Base-by-base conservation (phyloP, 2,329 filamentous ascomycete species). In the Colletotrichum sidae region DNA sequence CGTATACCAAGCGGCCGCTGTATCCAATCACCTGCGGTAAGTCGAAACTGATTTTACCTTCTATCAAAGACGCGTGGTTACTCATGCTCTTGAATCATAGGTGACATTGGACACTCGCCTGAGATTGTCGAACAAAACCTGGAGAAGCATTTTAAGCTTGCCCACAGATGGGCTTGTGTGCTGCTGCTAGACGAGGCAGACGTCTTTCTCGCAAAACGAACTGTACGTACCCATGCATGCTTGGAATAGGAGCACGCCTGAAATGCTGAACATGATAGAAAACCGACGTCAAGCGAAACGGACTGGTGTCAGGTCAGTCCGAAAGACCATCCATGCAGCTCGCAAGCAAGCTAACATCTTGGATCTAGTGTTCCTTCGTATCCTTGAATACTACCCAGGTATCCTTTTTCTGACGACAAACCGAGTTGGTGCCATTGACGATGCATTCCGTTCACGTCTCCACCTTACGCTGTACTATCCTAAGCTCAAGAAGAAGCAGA, bases 321-420 rank as follows among this genome's bases (percentile, higher is more conserved):
- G 11, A 25, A 7, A 38, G 11, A 8, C 12, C 13, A 15, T 8
- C 12, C 3, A 10, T 12, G 15, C 17, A n/a, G 17, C 9, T 8
- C 10, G 25, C 15, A n/a, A 15, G 33, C 34, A 8, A 17, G 13
- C 56, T 53, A 11, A 53, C 0, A 0, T 13, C 15, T 7, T 8
- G 8, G 6, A 13, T 9, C 11, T 12, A 60, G 57, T 83, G 55
- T 84, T 84, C 72, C 73, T 84, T 17, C 79, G 81, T 13, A 80
- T 79, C 0, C 77, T 84, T 56, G 82, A 84, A 72, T 84, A 84
- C 71, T 84, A 83, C 72, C 76, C 77, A 2, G 82, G 83, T 44
- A 78, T 83, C 17, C 74, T 85, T 42, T 82, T 85, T 74, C 76
- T 85, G 56, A 84, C 81, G n/a, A 84, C 81, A 42, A 84, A 84